phyloP scores from a whole-genome alignment of 768 basidiomycete genomes.

The Piloderma croceum region DNA sequence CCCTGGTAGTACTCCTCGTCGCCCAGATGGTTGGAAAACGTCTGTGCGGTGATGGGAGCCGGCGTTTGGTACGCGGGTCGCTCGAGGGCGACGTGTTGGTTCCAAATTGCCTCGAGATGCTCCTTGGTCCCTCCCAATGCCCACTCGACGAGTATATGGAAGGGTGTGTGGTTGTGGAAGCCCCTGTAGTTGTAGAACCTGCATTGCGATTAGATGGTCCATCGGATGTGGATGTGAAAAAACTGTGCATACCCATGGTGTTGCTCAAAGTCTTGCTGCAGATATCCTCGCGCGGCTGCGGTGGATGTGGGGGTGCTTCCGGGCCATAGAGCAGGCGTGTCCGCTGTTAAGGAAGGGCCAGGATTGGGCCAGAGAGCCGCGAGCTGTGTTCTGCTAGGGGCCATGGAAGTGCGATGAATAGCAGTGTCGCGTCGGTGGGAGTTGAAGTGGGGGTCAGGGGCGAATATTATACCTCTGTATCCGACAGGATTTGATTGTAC shows the following conservation, averaged over 20 bases:
- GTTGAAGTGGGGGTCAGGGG: too few species aligned
- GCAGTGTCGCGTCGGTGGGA: too few species aligned
- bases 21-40: constrained; percentile 7
- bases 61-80: constrained; percentile 1
- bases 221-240: not conserved
- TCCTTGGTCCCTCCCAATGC: constrained; percentile 6
- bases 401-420: too few species aligned
- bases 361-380: constrained; percentile 10
- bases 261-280: constrained; percentile 7
- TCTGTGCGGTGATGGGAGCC: constrained; percentile 3
- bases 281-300: constrained; percentile 3
- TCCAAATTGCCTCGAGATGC: constrained; percentile 9
- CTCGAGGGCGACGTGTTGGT: constrained; percentile 12
- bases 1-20: constrained; percentile 8
- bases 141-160: constrained; percentile 11
- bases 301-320: constrained; percentile 7
- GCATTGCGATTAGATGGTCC: not conserved
- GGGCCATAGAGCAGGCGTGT: constrained; percentile 7
- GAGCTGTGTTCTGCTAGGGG: constrained; percentile 4
- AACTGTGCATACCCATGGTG: constrained; percentile 7
- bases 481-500: too few species aligned
- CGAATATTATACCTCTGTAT: too few species aligned
- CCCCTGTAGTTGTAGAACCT: not conserved
- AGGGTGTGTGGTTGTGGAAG: constrained; percentile 12
- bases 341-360: constrained; percentile 5